Evolutionary conservation across 176 grass and related monocot genomes (phyloP).

Genomic region (Pontederia crassipes): DNA sequence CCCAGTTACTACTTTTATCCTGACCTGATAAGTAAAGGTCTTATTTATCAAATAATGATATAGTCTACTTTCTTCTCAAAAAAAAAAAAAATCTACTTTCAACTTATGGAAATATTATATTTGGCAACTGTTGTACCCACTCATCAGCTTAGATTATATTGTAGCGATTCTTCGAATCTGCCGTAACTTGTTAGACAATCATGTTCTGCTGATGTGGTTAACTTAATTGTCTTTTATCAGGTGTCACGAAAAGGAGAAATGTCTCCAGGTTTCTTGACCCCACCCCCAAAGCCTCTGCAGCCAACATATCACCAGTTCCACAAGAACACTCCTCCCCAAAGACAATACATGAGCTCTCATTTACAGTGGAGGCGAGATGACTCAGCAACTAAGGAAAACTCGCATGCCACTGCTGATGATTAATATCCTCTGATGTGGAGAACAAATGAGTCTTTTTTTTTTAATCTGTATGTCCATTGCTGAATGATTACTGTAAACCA

Average conservation of each 20-base stretch:
- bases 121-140: no score
- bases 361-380: conserved; percentile 76
- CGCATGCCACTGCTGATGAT: conserved; percentile 14
- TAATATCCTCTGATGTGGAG: conserved; percentile 6
- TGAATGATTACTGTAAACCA: no score
- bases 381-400: conserved; percentile 25
- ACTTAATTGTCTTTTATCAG: conserved; percentile 23
- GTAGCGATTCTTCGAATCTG: background rate
- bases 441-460: background rate
- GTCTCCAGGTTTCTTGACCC: conserved; percentile 33
- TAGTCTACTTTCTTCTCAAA: no score
- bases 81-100: no score
- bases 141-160: background rate
- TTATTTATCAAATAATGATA: no score
- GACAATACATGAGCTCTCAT: conserved; percentile 22
- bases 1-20: no score
- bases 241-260: conserved; percentile 54
- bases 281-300: conserved; percentile 29
- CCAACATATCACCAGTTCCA: conserved; percentile 16
- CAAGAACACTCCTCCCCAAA: conserved; percentile 25
- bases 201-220: background rate
- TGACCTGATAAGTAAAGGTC: no score
- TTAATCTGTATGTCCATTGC: no score
- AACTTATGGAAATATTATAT: no score
- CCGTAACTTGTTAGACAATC: background rate